phyloP scores from a whole-genome alignment of 1,139 yeast genomes.

The Kluyveromyces sp. region DNA sequence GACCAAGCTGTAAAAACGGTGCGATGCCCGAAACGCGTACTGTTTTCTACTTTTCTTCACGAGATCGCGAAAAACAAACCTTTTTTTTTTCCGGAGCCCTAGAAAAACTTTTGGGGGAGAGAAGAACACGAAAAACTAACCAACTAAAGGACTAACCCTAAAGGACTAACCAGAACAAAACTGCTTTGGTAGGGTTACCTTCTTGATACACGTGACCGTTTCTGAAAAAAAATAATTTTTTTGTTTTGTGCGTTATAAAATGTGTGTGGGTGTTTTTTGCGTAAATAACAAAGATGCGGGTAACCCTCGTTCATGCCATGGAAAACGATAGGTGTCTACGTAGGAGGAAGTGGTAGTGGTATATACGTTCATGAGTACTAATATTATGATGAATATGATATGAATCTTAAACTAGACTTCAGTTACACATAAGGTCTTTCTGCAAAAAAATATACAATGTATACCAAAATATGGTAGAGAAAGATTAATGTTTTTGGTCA shows the following conservation, averaged over 20 bases:
- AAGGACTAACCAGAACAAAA: background rate
- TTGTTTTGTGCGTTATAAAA: no score
- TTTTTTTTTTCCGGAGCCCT: background rate
- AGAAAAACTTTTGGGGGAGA: background rate
- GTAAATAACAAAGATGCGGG: no score
- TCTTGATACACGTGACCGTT: no score
- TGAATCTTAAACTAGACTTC: conserved; percentile 1
- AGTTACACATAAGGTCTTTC: background rate
- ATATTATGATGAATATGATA: background rate
- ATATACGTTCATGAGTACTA: background rate
- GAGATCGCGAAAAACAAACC: background rate
- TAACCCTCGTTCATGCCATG: background rate
- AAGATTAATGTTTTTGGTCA: conserved; percentile 1
- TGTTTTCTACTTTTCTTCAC: background rate
- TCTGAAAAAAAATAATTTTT: no score
- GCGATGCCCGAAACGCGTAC: background rate
- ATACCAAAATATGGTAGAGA: background rate
- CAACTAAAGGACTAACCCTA: no score
- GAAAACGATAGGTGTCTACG: no score
- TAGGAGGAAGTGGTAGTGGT: background rate
- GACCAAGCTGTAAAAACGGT: no score
- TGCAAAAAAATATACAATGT: background rate
- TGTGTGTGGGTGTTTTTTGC: no score
- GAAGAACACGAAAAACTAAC: background rate
- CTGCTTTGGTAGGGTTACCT: no score